These are phyloP conservation scores for Phanerodontia chrysosporium DNA, from an alignment of 768 basidiomycete genomes.

Conservation along the genomic window DNA sequence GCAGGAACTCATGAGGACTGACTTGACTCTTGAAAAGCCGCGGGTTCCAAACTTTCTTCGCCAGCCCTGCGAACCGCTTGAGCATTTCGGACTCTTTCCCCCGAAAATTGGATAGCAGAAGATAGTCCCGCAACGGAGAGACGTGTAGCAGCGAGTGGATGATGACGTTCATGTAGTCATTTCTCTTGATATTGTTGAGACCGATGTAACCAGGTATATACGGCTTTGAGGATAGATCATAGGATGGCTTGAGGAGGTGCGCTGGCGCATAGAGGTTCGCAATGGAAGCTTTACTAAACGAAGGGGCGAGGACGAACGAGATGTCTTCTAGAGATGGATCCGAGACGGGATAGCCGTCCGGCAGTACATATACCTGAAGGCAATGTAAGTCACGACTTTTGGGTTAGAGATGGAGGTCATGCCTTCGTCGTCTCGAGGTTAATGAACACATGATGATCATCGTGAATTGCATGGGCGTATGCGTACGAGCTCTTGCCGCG, in stretches of 20 bases:
- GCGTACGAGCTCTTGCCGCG: conserved; percentile 91
- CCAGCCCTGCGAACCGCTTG: conserved; percentile 79
- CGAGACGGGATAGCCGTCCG: conserved; percentile 93
- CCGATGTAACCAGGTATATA: conserved; percentile 95
- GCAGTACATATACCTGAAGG: conserved; percentile 87
- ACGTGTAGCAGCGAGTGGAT: conserved; percentile 92
- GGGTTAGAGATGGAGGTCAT: conserved; percentile 17
- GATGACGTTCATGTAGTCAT: conserved; percentile 97
- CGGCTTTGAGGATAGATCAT: conserved; percentile 75
- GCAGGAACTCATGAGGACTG: conserved; percentile 97
- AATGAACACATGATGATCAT: conserved; percentile 98
- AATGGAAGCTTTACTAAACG: conserved; percentile 65
- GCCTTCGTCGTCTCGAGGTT: conserved; percentile 94
- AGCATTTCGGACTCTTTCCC: conserved; percentile 84
- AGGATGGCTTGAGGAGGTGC: conserved; percentile 69
- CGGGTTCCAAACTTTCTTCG: conserved; percentile 96
- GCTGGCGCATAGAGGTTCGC: conserved; percentile 51
- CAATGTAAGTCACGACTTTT: neutral
- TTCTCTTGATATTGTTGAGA: conserved; percentile 94
- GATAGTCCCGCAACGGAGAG: conserved; percentile 81
- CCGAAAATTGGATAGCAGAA: conserved; percentile 70
- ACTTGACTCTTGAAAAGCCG: conserved; percentile 96
- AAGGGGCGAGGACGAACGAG: conserved; percentile 81
- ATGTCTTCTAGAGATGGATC: conserved; percentile 98
- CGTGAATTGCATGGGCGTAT: conserved; percentile 94